Evolutionary conservation across 2,329 filamentous ascomycete species (phyloP), one percentile per base, ranked within the genome.

Genomic region (Venturia effusa): DNA sequence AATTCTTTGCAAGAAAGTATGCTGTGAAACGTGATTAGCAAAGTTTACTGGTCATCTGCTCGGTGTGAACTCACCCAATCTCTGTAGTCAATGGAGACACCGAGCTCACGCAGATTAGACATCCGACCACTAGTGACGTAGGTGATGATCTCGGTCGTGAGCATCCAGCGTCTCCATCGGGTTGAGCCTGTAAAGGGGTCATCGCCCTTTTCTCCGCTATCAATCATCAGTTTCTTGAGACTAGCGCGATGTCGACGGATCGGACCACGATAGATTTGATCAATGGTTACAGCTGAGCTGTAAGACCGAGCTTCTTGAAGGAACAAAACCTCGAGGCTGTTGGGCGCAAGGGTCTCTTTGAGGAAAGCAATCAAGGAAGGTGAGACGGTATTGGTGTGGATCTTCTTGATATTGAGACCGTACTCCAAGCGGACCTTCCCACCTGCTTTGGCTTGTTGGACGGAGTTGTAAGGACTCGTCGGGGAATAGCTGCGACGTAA

Each of bases 51-150:
- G 8, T 59, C 34, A 66, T 13, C 27, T 34, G 48, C 30, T 40
- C 17, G 37, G 1, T 51, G 17, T 37, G 34, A 61, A 74, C 84
- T 78, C 79, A 90, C 88, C 89, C 90, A 94, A 70, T 92, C 88
- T 68, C 83, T 85, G 73, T 88, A 90, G 66, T 90, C 83, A 64
- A 94, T 81, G 0, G 85, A 83, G 68, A 90, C 83, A 11, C 88
- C 87, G 32, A 94, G 76, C 74, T 94, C 89, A 64, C 82, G 82
- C 54, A 94, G 76, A 67, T 79, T 84, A 24, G 78, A 80, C 89
- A 94, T 91, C 65, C 85, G 85, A 5, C 89, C 89, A 71, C 88
- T 89, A 1, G 87, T 90, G 62, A 94, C 81, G 71, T 89, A 94
- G 0, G 82, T 79, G 55, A 94, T 72, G 45, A 90, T 83, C 27